These are phyloP conservation scores for Pseudogymnoascus sp. DNA, from an alignment of 2,329 filamentous ascomycete species.

Conservation along the genomic window DNA sequence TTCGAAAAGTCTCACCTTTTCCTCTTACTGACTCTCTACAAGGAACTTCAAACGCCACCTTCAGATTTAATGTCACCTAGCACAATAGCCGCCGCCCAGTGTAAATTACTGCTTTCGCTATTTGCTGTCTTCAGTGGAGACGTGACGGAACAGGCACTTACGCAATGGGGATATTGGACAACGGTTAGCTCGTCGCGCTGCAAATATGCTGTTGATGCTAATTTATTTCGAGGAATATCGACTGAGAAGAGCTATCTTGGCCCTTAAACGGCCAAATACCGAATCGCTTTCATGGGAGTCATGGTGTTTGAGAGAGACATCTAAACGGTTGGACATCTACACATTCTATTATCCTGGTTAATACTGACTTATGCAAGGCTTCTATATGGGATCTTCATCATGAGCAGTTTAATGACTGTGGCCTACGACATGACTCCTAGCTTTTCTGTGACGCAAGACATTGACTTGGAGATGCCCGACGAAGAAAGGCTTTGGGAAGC, in stretches of 20 bases:
- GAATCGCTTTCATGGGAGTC: neutral
- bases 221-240: too few species aligned
- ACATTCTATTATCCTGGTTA: neutral
- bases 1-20: neutral
- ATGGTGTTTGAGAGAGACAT: neutral
- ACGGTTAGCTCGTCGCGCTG: too few species aligned
- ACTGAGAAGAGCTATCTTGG: neutral
- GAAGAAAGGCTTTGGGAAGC: neutral
- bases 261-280: neutral
- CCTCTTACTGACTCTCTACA: neutral
- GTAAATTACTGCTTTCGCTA: neutral
- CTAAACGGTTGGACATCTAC: neutral
- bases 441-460: constrained; percentile 1
- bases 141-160: neutral
- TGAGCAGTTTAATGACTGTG: neutral
- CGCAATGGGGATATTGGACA: neutral
- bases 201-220: too few species aligned
- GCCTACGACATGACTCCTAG: neutral
- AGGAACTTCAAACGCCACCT: neutral
- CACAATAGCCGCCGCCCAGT: neutral
- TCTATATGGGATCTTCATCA: constrained; percentile 4
- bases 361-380: neutral
- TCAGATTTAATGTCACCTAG: neutral
- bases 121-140: constrained; percentile 3
- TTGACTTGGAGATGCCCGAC: constrained; percentile 1